These are phyloP conservation scores for Trypanosoma scelopori DNA, from an alignment of 208 protist genomes.

Conservation along the genomic window DNA sequence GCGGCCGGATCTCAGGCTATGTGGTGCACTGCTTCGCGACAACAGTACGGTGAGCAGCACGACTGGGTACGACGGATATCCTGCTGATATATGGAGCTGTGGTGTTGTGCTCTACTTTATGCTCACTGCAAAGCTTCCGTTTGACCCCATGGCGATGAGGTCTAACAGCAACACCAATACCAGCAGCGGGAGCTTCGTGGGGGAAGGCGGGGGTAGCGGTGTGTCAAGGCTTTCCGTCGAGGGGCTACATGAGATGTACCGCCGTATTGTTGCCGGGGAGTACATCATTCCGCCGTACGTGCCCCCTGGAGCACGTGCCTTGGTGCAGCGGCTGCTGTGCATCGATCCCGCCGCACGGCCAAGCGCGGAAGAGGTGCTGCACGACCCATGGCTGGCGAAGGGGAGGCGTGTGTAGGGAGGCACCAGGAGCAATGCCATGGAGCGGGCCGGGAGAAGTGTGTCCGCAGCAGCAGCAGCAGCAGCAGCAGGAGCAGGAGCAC, in stretches of 20 bases:
- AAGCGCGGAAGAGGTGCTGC: slow-evolving; percentile 37
- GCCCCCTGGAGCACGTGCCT: slow-evolving; percentile 30
- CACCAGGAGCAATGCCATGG: too few species aligned
- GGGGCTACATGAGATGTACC: slow-evolving; percentile 50
- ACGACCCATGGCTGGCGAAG: slow-evolving; percentile 36
- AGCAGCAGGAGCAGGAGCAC: too few species aligned
- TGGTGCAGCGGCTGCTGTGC: slow-evolving; percentile 44
- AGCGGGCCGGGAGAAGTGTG: too few species aligned
- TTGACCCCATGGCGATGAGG: slow-evolving; percentile 50
- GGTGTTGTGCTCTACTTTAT: slow-evolving; percentile 93
- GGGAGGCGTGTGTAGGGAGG: slow-evolving; percentile 3
- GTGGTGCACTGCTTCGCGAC: background rate
- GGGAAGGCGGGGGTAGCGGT: slow-evolving; percentile 16
- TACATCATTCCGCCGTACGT: slow-evolving; percentile 57
- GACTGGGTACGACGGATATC: slow-evolving; percentile 71
- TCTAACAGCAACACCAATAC: background rate
- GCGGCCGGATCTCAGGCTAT: background rate
- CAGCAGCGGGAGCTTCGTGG: background rate
- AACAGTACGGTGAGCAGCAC: slow-evolving; percentile 1
- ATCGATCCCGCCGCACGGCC: slow-evolving; percentile 42
- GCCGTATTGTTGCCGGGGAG: slow-evolving; percentile 50
- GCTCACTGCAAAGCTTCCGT: slow-evolving; percentile 78
- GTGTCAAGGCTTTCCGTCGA: slow-evolving; percentile 19
- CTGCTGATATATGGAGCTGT: slow-evolving; percentile 93
- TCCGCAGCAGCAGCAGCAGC: too few species aligned